A percentile compares a stretch with the other conserved stretches of the same genome.
These are phyloP conservation scores for Xylariales sp. DNA, from an alignment of 2,329 filamentous ascomycete species.

Conservation along the genomic window DNA sequence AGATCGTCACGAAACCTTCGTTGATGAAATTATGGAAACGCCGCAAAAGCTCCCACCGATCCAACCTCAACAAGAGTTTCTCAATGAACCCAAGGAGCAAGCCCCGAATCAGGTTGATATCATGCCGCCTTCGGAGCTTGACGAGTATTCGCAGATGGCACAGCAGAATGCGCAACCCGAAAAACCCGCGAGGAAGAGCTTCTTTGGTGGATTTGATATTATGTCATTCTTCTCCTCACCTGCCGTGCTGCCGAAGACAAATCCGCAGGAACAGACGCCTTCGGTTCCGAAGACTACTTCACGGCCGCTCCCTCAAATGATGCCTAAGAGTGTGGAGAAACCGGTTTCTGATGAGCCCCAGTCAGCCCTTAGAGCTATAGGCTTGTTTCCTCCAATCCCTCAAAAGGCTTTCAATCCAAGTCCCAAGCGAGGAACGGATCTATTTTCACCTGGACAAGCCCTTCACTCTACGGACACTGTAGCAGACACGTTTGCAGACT, in stretches of 20 bases:
- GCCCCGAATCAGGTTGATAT: background rate
- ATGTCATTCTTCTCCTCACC: slow-evolving; percentile 57
- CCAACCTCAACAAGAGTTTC: background rate
- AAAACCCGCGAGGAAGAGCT: slow-evolving; percentile 17
- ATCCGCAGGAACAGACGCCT: slow-evolving; percentile 3
- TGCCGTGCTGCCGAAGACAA: slow-evolving; percentile 29
- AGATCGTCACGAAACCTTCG: background rate
- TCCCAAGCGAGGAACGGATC: slow-evolving; percentile 22
- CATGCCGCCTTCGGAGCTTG: slow-evolving; percentile 13
- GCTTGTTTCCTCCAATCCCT: slow-evolving; percentile 25
- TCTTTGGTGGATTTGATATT: slow-evolving; percentile 38
- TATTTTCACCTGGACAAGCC: slow-evolving; percentile 30
- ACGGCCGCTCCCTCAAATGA: slow-evolving; percentile 6
- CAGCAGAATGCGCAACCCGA: slow-evolving; percentile 19
- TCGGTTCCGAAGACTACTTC: background rate
- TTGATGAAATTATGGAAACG: background rate
- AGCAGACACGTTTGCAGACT: slow-evolving; percentile 19
- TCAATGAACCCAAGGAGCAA: background rate
- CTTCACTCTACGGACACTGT: slow-evolving; percentile 18
- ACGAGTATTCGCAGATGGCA: slow-evolving; percentile 42
- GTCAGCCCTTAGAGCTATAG: slow-evolving; percentile 20
- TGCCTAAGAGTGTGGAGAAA: slow-evolving; percentile 12
- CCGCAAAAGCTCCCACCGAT: background rate
- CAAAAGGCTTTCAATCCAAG: slow-evolving; percentile 29
- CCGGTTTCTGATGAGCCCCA: slow-evolving; percentile 22